Evolutionary conservation across 768 basidiomycete genomes (phyloP), one percentile per base, ranked within the genome.

Genomic region (Chalciporus chontae): DNA sequence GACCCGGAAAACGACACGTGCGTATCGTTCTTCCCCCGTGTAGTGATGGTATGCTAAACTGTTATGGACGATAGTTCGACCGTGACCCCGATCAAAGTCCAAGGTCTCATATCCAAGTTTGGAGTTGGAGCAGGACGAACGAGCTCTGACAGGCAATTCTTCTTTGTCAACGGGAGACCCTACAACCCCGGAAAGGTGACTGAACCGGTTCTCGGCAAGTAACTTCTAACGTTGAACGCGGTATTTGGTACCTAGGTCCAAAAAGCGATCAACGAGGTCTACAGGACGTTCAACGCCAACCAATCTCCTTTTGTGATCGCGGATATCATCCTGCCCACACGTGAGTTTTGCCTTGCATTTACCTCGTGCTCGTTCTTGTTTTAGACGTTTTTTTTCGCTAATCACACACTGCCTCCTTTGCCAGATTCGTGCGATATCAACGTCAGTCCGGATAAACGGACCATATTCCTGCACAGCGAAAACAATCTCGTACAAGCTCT

Each of bases 371-470:
- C 48, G 10, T 51, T 46, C 11, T 44, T 14, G 8, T 27, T 15
- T 29, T 6, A 4, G 21, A 19, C 31, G 18, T 18, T 5, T 17
- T 41, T 18, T 5, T 17, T 41, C n/a, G 7, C 18, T 19, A 14
- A 21, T n/a, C n/a, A 10, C 40, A 7, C 14, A 43, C n/a, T 24
- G 24, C 29, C 39, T 37, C 43, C 29, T 11, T 46, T 13, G 27
- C 6, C 54, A 94, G 91, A 84, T 49, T 73, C 81, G 0, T 90
- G 83, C 59, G 96, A 99, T 62, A 83, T 99, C 61, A 99, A 99
- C 53, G 89, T 98, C 51, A 90, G 85, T 53, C 95, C 96, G 0
- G 96, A 98, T 71, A 99, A 98, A 63, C 79, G 95, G n/a, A 94
- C 92, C 0, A 87, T 98, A 32, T 84, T 96, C 44, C 61, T 99